A percentile compares a stretch with the other conserved stretches of the same genome.
Evolutionary conservation across 2,329 filamentous ascomycete species (phyloP).

Genomic region (Lachnellula occidentalis): DNA sequence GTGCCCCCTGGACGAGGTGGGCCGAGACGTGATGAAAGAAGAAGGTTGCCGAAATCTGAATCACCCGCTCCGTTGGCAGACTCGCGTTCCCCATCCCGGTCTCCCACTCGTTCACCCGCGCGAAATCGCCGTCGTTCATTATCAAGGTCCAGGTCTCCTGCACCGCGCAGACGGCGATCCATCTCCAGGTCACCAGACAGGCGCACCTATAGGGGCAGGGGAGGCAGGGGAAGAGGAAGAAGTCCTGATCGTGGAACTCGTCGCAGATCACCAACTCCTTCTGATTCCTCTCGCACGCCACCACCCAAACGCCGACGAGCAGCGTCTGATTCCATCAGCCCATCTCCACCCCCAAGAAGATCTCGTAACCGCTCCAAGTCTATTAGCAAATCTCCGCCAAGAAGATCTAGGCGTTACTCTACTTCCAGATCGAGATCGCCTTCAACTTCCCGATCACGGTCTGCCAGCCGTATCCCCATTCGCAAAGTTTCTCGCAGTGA

Average conservation of each 20-base stretch:
- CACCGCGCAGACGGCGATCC: slow-evolving; percentile 23
- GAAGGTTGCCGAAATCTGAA: slow-evolving; percentile 19
- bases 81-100: slow-evolving; percentile 23
- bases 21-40: slow-evolving; percentile 27
- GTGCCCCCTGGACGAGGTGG: slow-evolving; percentile 29
- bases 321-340: slow-evolving; percentile 24
- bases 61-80: slow-evolving; percentile 27
- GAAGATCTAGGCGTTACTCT: slow-evolving; percentile 9
- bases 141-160: slow-evolving; percentile 30
- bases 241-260: slow-evolving; percentile 29
- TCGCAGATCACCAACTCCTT: slow-evolving; percentile 24
- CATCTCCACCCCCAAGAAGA: slow-evolving; percentile 26
- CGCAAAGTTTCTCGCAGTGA: slow-evolving; percentile 17
- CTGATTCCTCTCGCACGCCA: slow-evolving; percentile 22
- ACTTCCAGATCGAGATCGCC: slow-evolving; percentile 30
- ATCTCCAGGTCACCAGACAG: slow-evolving; percentile 28
- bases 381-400: neutral
- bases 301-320: slow-evolving; percentile 29
- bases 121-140: slow-evolving; percentile 24
- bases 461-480: slow-evolving; percentile 20
- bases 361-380: slow-evolving; percentile 17
- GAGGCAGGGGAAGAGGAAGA: slow-evolving; percentile 25
- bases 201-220: slow-evolving; percentile 26
- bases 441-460: slow-evolving; percentile 22
- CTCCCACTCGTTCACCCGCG: slow-evolving; percentile 26